Evolutionary conservation across 345 rosid species (phyloP).

Genomic region (Garcia nutans): DNA sequence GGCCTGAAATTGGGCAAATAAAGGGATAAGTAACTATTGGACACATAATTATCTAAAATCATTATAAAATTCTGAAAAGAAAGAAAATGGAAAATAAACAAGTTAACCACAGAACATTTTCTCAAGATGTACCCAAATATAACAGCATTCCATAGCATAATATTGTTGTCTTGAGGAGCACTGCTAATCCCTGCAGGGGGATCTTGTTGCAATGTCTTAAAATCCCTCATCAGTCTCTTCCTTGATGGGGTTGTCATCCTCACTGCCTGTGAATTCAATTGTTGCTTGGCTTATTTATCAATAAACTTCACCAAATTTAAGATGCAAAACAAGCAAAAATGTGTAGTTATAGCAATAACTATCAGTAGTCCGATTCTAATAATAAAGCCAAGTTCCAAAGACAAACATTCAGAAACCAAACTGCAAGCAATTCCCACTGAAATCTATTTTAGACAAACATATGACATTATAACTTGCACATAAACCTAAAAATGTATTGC

Average conservation of each 20-base stretch:
- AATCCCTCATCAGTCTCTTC: conserved; percentile 41
- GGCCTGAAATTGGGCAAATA: conserved; percentile 49
- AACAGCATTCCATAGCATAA: conserved; percentile 38
- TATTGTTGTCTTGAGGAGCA: conserved; percentile 36
- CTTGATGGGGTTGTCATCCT: conserved; percentile 35
- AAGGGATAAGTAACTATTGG: background rate
- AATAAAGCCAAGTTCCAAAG: background rate
- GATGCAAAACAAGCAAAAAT: background rate
- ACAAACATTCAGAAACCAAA: background rate
- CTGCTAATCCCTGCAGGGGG: conserved; percentile 41
- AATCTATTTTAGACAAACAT: background rate
- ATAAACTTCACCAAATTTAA: too few relatives aligned
- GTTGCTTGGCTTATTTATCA: background rate
- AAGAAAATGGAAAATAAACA: background rate
- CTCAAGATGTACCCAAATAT: conserved; percentile 28
- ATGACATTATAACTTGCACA: background rate
- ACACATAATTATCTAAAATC: background rate
- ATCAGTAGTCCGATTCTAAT: background rate
- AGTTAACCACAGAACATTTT: background rate
- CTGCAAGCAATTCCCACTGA: background rate
- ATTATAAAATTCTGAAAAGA: conserved; percentile 7
- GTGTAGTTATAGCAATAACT: background rate
- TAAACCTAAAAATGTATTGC: background rate
- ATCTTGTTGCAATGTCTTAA: conserved; percentile 40
- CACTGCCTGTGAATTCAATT: background rate